Conservation (phyloP, 1,284 basidiomycete genomes). For the Ganoderma resinaceum region DNA sequence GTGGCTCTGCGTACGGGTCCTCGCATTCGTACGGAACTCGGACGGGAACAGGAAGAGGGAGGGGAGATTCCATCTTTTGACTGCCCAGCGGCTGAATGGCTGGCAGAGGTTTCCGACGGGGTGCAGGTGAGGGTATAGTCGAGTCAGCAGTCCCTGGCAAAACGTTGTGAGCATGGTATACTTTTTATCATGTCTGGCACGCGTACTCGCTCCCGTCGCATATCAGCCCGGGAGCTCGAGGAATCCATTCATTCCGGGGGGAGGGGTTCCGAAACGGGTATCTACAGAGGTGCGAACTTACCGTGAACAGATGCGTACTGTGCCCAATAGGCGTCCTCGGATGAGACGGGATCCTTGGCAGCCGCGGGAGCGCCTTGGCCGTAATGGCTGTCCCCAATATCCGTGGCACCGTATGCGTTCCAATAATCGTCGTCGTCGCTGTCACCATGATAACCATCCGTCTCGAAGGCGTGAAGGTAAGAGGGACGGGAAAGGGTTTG, state of each 20-base stretch:
- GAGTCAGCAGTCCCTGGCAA: conserved; percentile 48
- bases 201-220: conserved; percentile 2
- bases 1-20: conserved; percentile 34
- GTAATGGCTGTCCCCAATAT: conserved; percentile 39
- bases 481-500: conserved; percentile 19
- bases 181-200: conserved; percentile 8
- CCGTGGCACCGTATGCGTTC: conserved; percentile 61
- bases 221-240: neutral
- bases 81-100: conserved; percentile 10
- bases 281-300: conserved; percentile 37
- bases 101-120: conserved; percentile 38
- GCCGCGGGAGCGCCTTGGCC: conserved; percentile 17
- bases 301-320: conserved; percentile 74
- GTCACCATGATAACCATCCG: conserved; percentile 35
- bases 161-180: neutral
- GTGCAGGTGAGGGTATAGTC: conserved; percentile 47
- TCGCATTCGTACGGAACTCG: conserved; percentile 29
- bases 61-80: conserved; percentile 28
- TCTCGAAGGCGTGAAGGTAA: conserved; percentile 33
- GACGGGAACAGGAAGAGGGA: conserved; percentile 33
- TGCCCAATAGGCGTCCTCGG: conserved; percentile 81
- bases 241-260: neutral
- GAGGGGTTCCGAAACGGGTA: neutral
- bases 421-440: conserved; percentile 66
- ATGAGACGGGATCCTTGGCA: conserved; percentile 40